Percentiles rank a stretch among this genome's conserved stretches.
These are phyloP conservation scores for Penicillium fuscoglaucum DNA, from an alignment of 2,329 filamentous ascomycete genomes.

Conservation along the genomic window DNA sequence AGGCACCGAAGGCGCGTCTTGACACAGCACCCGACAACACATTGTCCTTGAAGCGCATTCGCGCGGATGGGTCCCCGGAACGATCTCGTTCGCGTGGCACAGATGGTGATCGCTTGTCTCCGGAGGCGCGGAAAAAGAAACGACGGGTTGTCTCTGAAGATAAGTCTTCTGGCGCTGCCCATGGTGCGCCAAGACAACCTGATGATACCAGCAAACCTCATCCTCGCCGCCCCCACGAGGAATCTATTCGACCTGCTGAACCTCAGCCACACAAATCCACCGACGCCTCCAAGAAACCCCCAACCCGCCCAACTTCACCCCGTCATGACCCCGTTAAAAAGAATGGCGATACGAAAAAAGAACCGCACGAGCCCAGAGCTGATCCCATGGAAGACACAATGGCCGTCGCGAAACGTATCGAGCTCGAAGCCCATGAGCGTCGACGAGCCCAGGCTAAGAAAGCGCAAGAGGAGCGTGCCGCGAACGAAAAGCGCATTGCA, in stretches of 20 bases:
- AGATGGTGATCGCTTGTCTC: slow-evolving; percentile 34
- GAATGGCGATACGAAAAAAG: slow-evolving; percentile 33
- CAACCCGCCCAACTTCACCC: slow-evolving; percentile 5
- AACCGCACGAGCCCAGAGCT: slow-evolving; percentile 31
- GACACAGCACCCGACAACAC: slow-evolving; percentile 30
- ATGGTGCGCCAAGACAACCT: slow-evolving; percentile 34
- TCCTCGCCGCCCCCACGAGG: slow-evolving; percentile 18
- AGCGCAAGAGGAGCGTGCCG: slow-evolving; percentile 34
- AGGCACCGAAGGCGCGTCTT: slow-evolving; percentile 33
- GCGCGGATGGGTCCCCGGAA: slow-evolving; percentile 45
- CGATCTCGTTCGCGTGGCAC: slow-evolving; percentile 37
- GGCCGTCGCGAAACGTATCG: slow-evolving; percentile 33
- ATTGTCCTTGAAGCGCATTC: slow-evolving; percentile 41
- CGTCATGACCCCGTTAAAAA: slow-evolving; percentile 18
- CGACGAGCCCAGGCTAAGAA: slow-evolving; percentile 29
- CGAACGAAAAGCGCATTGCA: slow-evolving; percentile 31
- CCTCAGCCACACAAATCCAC: slow-evolving; percentile 9
- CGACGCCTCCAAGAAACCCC: slow-evolving; percentile 17
- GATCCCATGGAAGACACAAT: slow-evolving; percentile 33
- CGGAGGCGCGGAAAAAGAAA: slow-evolving; percentile 45
- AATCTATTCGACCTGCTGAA: slow-evolving; percentile 13
- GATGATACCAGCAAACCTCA: slow-evolving; percentile 23
- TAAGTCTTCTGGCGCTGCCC: slow-evolving; percentile 32
- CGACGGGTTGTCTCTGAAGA: slow-evolving; percentile 45
- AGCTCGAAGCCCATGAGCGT: slow-evolving; percentile 29